These are phyloP conservation scores for Combretum micranthum DNA, from an alignment of 345 rosid genomes.

Conservation along the genomic window DNA sequence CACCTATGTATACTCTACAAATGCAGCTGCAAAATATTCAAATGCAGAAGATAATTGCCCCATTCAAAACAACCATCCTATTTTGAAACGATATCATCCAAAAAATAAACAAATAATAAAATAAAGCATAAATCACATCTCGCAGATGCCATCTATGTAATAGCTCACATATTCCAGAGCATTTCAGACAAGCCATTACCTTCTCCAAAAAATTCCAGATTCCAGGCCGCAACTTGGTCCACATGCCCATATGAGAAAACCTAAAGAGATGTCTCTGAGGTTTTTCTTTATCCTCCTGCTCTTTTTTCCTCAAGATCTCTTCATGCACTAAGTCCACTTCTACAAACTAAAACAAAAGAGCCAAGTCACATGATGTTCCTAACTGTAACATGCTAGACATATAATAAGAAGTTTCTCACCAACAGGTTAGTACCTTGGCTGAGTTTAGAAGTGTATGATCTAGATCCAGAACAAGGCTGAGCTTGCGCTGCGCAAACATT, in stretches of 20 bases:
- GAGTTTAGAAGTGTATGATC: constrained; percentile 99
- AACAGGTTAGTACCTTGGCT: constrained; percentile 55
- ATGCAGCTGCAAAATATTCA: too few species aligned
- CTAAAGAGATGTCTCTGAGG: constrained; percentile 79
- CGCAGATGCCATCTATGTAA: neutral
- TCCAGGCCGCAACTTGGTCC: constrained; percentile 98
- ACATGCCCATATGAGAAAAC: constrained; percentile 95
- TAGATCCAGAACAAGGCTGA: constrained; percentile 92
- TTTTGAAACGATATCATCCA: too few species aligned
- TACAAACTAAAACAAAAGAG: constrained; percentile 42
- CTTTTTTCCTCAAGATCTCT: constrained; percentile 82
- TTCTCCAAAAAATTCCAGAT: constrained; percentile 94
- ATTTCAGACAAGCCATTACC: constrained; percentile 21
- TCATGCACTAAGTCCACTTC: constrained; percentile 87
- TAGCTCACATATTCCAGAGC: neutral
- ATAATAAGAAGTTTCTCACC: neutral
- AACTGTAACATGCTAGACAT: neutral
- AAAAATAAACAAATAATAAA: too few species aligned
- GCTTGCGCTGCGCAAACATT: constrained; percentile 81
- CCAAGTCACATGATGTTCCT: neutral
- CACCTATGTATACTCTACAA: too few species aligned
- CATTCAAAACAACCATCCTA: too few species aligned
- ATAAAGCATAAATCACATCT: too few species aligned
- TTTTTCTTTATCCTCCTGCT: constrained; percentile 92
- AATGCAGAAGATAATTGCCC: too few species aligned